These are phyloP conservation scores for Aspergillus transmontanensis DNA, from an alignment of 2,329 filamentous ascomycete genomes.

Conservation along the genomic window DNA sequence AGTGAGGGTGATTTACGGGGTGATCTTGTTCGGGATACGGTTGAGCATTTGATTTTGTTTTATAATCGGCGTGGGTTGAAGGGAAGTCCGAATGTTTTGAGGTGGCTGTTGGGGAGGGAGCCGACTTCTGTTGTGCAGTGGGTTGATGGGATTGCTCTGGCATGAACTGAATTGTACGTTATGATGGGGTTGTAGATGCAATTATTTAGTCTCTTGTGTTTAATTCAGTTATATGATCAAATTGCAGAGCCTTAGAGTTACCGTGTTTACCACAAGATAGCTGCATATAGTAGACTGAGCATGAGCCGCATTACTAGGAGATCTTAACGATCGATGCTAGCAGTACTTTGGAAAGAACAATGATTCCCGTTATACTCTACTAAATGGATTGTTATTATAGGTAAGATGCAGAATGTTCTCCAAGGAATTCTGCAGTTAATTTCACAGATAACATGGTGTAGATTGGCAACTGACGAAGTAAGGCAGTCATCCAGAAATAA, in stretches of 20 bases:
- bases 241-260: neutral
- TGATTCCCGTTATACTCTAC: no score
- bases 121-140: conserved; percentile 13
- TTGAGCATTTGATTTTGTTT: conserved; percentile 24
- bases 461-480: no score
- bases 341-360: no score
- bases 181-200: neutral
- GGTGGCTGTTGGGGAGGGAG: conserved; percentile 27
- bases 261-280: neutral
- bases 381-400: no score
- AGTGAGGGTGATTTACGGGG: neutral
- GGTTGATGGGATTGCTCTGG: neutral
- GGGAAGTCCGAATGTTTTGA: conserved; percentile 27
- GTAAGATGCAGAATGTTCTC: no score
- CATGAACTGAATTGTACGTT: neutral
- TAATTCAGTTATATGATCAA: neutral
- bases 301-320: no score
- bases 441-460: no score
- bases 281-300: no score
- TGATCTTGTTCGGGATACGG: conserved; percentile 16
- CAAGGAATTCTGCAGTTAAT: no score
- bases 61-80: conserved; percentile 25
- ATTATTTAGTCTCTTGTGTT: neutral
- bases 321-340: no score
- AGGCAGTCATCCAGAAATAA: no score